These are phyloP conservation scores for Chaetomidium leptoderma DNA, from an alignment of 495 filamentous ascomycete genomes.

Conservation along the genomic window DNA sequence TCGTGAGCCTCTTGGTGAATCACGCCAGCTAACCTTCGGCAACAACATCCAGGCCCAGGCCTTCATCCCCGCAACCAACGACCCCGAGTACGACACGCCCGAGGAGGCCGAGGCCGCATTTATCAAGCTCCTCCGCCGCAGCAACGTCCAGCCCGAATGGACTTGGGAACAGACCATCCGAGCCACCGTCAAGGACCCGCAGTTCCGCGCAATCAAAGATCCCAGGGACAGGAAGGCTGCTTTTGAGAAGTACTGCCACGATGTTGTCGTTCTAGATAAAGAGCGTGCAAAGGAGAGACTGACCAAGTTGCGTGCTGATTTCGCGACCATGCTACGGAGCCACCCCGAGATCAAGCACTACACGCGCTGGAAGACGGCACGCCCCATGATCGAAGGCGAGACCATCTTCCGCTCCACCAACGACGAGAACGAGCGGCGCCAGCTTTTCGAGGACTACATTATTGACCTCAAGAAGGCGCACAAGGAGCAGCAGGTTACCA, in stretches of 20 bases:
- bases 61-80: slow-evolving; percentile 60
- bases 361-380: slow-evolving; percentile 94
- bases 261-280: slow-evolving; percentile 89
- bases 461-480: slow-evolving; percentile 74
- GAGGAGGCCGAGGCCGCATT: slow-evolving; percentile 96
- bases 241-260: slow-evolving; percentile 92
- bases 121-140: slow-evolving; percentile 80
- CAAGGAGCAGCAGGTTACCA: slow-evolving; percentile 64
- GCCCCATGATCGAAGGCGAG: slow-evolving; percentile 91
- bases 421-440: slow-evolving; percentile 81
- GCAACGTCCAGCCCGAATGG: slow-evolving; percentile 84
- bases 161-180: slow-evolving; percentile 88
- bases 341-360: slow-evolving; percentile 98
- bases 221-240: slow-evolving; percentile 86
- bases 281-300: slow-evolving; percentile 92
- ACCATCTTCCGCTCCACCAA: slow-evolving; percentile 89
- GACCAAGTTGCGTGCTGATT: slow-evolving; percentile 88
- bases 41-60: slow-evolving; percentile 60
- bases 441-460: slow-evolving; percentile 93
- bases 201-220: slow-evolving; percentile 90
- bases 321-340: slow-evolving; percentile 90
- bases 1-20: slow-evolving; percentile 54
- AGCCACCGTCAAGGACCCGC: slow-evolving; percentile 84
- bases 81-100: slow-evolving; percentile 76
- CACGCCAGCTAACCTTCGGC: slow-evolving; percentile 65